phyloP scores from a whole-genome alignment of 23 red algal species.

The Agarophyton chilense region DNA sequence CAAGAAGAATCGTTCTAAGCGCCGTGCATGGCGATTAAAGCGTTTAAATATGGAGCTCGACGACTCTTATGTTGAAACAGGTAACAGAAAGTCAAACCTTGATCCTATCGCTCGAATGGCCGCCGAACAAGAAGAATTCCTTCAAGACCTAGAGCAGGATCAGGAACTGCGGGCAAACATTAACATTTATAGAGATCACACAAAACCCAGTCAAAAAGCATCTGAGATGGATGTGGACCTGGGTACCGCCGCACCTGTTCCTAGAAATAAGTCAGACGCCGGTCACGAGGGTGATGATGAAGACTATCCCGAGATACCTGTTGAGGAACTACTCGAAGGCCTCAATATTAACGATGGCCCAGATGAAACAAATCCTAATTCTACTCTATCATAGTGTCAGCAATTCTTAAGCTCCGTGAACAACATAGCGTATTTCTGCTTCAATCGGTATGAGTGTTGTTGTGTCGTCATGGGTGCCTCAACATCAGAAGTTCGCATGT shows the following conservation, averaged over 20 bases:
- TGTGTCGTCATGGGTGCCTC: too few species aligned
- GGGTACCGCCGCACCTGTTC: not conserved
- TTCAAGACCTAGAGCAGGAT: slow-evolving; percentile 99
- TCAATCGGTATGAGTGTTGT: too few species aligned
- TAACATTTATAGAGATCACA: slow-evolving; percentile 86
- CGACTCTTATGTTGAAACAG: slow-evolving; percentile 33
- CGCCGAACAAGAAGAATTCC: slow-evolving; percentile 88
- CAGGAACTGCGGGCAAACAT: slow-evolving; percentile 80
- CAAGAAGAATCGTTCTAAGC: slow-evolving; percentile 73
- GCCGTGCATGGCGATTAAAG: slow-evolving; percentile 76
- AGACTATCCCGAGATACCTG: slow-evolving; percentile 91
- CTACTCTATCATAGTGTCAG: not conserved
- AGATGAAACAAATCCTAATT: not conserved
- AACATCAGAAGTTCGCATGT: too few species aligned
- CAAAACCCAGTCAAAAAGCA: not conserved
- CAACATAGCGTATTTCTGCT: too few species aligned
- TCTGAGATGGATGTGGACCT: slow-evolving; percentile 41
- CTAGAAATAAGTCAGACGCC: not conserved
- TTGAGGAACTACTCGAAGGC: slow-evolving; percentile 94
- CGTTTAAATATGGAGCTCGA: slow-evolving; percentile 86
- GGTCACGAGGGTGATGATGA: slow-evolving; percentile 78
- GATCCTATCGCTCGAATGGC: slow-evolving; percentile 73
- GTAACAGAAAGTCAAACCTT: slow-evolving; percentile 28
- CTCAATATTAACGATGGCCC: slow-evolving; percentile 69
- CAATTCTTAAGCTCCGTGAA: too few species aligned